Evolutionary conservation across 495 filamentous ascomycete genomes (phyloP).

Genomic region (Podospora tetraspora): DNA sequence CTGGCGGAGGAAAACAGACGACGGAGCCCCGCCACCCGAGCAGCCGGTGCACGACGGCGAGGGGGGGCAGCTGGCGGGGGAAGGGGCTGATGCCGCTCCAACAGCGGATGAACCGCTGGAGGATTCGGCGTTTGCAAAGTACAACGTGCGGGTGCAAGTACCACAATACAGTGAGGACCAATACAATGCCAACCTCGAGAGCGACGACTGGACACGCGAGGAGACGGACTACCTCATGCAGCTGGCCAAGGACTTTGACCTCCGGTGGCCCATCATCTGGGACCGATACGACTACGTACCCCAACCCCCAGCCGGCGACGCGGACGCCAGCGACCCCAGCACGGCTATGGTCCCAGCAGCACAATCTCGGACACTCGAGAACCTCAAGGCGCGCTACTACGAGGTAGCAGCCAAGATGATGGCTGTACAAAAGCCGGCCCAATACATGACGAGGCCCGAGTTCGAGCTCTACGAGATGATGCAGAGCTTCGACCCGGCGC

Average conservation of each 20-base stretch:
- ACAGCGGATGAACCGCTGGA: constrained; percentile 31
- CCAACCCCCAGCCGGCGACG: constrained; percentile 26
- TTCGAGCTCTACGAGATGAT: constrained; percentile 77
- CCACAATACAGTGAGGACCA: constrained; percentile 81
- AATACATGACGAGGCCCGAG: constrained; percentile 79
- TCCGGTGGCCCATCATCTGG: constrained; percentile 86
- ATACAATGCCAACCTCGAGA: constrained; percentile 70
- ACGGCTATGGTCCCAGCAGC: constrained; percentile 45
- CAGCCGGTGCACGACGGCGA: constrained; percentile 15
- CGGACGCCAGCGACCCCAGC: constrained; percentile 23
- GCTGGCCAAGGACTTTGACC: constrained; percentile 66
- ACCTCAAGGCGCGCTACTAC: constrained; percentile 89
- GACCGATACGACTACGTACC: constrained; percentile 84
- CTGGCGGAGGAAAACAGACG: constrained; percentile 53
- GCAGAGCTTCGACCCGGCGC: constrained; percentile 72
- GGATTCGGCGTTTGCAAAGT: constrained; percentile 65
- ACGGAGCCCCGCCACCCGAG: constrained; percentile 16
- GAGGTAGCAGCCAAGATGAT: constrained; percentile 78
- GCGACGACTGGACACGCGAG: constrained; percentile 75
- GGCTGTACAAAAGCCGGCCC: constrained; percentile 71
- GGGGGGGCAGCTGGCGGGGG: constrained; percentile 11
- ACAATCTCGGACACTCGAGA: constrained; percentile 67
- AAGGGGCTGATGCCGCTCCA: constrained; percentile 13
- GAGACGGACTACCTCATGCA: constrained; percentile 89
- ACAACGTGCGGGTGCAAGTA: constrained; percentile 68